A percentile compares a stretch with the other conserved stretches of the same genome.
These are phyloP conservation scores for Penicillium salamii DNA, from an alignment of 495 filamentous ascomycete species.

Conservation along the genomic window DNA sequence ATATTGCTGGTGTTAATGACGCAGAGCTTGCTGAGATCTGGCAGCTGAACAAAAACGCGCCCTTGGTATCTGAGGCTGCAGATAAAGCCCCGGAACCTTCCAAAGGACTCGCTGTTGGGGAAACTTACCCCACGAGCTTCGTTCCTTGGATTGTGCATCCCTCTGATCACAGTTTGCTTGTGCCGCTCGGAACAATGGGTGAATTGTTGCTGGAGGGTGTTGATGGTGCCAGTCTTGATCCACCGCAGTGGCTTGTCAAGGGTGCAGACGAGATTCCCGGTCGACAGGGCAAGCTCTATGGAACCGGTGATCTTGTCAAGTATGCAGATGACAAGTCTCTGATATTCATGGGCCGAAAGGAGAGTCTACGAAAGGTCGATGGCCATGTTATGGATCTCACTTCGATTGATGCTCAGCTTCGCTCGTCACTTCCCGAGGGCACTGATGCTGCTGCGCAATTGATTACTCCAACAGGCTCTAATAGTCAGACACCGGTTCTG, in stretches of 20 bases:
- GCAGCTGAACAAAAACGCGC: not conserved
- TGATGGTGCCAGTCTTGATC: not conserved
- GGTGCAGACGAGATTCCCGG: not conserved
- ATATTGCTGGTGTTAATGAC: not conserved
- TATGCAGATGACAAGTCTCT: constrained; percentile 5
- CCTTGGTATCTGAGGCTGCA: not conserved
- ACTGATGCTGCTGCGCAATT: not conserved
- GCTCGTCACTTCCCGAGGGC: not conserved
- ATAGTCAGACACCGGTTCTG: constrained; percentile 2
- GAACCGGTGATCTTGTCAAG: constrained; percentile 8
- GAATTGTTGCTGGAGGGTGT: constrained; percentile 8
- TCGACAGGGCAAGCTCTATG: constrained; percentile 1
- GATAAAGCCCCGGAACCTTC: not conserved
- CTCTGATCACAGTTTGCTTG: not conserved
- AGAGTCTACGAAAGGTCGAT: constrained; percentile 5
- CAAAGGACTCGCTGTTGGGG: constrained; percentile 1
- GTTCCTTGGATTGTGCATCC: constrained; percentile 8
- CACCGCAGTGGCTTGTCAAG: constrained; percentile 1
- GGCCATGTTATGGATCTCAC: constrained; percentile 10
- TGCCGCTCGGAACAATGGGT: constrained; percentile 4
- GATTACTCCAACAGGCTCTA: constrained; percentile 1
- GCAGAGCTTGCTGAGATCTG: constrained; percentile 3
- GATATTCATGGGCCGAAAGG: constrained; percentile 8
- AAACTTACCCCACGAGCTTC: not conserved
- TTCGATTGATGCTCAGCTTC: constrained; percentile 4